Conservation (phyloP, 805 yeast species). For the Yarrowia sp. region DNA sequence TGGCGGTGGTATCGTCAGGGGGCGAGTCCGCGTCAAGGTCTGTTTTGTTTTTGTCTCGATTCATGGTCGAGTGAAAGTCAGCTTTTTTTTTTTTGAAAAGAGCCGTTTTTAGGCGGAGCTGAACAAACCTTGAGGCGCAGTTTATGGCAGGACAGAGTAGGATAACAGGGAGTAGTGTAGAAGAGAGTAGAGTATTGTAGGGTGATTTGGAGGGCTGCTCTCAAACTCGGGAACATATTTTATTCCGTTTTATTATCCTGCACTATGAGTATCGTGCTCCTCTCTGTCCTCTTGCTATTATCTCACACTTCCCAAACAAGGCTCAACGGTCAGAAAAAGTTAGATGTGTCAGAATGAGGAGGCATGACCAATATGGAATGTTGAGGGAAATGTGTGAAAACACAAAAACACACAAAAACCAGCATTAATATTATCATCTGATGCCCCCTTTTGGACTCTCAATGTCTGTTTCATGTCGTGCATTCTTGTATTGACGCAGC, state of each 20-base stretch:
- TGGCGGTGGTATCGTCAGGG: slow-evolving; percentile 8
- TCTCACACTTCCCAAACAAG: background rate
- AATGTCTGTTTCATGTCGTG: background rate
- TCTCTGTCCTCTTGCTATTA: no score
- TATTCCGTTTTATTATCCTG: no score
- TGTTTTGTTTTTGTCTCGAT: slow-evolving; percentile 1
- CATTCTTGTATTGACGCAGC: background rate
- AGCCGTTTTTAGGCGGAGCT: background rate
- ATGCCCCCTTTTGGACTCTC: background rate
- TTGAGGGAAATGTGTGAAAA: background rate
- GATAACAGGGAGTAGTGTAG: no score
- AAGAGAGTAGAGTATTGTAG: no score
- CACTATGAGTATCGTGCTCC: no score
- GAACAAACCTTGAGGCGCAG: background rate
- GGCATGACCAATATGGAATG: background rate
- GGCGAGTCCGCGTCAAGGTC: background rate
- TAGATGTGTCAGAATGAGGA: background rate
- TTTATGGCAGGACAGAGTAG: background rate
- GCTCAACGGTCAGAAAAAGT: background rate
- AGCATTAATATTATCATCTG: no score
- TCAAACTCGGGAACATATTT: no score
- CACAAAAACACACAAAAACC: no score
- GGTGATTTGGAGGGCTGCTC: no score
- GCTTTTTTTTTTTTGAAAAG: background rate
- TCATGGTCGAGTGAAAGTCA: background rate